A percentile compares a stretch with the other conserved stretches of the same genome.
These are phyloP conservation scores for Cladorrhinum sp. DNA, from an alignment of 2,329 filamentous ascomycete species.

Conservation along the genomic window DNA sequence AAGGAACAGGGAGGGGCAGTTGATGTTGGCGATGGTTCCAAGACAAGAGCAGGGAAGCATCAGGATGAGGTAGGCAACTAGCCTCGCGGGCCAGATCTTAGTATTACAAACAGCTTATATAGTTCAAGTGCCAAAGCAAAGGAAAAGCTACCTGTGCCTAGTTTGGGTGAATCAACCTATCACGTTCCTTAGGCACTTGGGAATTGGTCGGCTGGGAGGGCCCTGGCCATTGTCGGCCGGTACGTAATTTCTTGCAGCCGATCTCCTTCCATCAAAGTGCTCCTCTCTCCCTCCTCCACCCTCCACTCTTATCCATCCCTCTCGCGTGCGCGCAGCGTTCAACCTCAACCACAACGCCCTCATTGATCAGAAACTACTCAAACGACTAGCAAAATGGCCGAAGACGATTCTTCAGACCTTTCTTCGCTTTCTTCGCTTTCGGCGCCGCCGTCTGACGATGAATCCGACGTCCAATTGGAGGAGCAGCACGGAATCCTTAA, in stretches of 20 bases:
- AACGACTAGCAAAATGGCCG: slow-evolving; percentile 46
- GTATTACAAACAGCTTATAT: slow-evolving; percentile 12
- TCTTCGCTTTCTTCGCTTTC: slow-evolving; percentile 48
- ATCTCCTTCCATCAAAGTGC: slow-evolving; percentile 23
- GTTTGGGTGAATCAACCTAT: slow-evolving; percentile 25
- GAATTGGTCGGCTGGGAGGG: slow-evolving; percentile 18
- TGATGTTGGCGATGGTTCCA: slow-evolving; percentile 8
- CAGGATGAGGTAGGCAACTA: neutral
- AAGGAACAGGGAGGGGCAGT: slow-evolving; percentile 1
- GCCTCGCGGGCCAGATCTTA: slow-evolving; percentile 3
- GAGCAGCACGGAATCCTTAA: slow-evolving; percentile 60
- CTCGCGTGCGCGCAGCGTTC: slow-evolving; percentile 29
- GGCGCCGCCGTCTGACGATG: slow-evolving; percentile 50
- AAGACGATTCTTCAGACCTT: slow-evolving; percentile 62
- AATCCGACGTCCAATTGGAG: slow-evolving; percentile 48
- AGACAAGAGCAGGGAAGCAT: neutral
- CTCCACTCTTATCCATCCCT: slow-evolving; percentile 11
- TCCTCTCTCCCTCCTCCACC: slow-evolving; percentile 32
- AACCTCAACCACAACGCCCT: slow-evolving; percentile 22
- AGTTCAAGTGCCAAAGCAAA: slow-evolving; percentile 5
- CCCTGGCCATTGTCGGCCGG: slow-evolving; percentile 24
- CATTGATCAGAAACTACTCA: slow-evolving; percentile 19
- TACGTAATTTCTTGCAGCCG: slow-evolving; percentile 31
- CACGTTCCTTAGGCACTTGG: slow-evolving; percentile 18
- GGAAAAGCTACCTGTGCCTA: neutral